These are phyloP conservation scores for Eucalyptus tenuipes DNA, from an alignment of 345 rosid species.

Conservation along the genomic window DNA sequence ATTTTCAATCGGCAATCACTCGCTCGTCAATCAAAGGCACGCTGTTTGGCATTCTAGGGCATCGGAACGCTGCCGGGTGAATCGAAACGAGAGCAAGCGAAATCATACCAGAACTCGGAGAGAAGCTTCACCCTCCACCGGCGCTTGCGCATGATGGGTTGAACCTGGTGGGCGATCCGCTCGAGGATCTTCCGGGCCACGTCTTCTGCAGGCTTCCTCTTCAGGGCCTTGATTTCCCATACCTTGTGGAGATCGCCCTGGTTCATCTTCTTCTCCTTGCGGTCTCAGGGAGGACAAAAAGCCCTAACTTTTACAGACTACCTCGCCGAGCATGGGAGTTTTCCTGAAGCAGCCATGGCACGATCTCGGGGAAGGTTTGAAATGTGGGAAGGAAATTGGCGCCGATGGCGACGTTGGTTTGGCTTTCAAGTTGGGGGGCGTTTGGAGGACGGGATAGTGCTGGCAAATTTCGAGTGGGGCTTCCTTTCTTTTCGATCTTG, in stretches of 20 bases:
- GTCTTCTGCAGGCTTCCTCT: slow-evolving; percentile 50
- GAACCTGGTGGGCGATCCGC: slow-evolving; percentile 52
- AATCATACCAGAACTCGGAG: slow-evolving; percentile 32
- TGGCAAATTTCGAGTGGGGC: background rate
- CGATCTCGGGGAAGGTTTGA: background rate
- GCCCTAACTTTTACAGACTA: background rate
- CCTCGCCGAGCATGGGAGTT: background rate
- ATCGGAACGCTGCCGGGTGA: background rate
- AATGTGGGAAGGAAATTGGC: background rate
- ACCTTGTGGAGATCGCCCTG: slow-evolving; percentile 55
- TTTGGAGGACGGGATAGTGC: background rate
- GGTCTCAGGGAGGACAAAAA: background rate
- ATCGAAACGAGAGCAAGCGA: background rate
- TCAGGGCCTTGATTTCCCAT: slow-evolving; percentile 70
- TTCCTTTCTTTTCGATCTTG: background rate
- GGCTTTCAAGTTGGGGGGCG: background rate
- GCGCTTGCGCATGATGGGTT: slow-evolving; percentile 50
- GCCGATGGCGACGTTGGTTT: background rate
- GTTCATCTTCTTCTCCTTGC: background rate
- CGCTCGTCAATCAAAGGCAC: background rate
- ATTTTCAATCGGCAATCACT: background rate
- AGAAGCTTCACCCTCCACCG: slow-evolving; percentile 49
- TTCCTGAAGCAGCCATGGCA: background rate
- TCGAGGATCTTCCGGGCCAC: slow-evolving; percentile 62
- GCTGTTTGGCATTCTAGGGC: background rate